Base-by-base conservation (phyloP, 257 asterid genomes). In the Nicotiana obtusifolia region DNA sequence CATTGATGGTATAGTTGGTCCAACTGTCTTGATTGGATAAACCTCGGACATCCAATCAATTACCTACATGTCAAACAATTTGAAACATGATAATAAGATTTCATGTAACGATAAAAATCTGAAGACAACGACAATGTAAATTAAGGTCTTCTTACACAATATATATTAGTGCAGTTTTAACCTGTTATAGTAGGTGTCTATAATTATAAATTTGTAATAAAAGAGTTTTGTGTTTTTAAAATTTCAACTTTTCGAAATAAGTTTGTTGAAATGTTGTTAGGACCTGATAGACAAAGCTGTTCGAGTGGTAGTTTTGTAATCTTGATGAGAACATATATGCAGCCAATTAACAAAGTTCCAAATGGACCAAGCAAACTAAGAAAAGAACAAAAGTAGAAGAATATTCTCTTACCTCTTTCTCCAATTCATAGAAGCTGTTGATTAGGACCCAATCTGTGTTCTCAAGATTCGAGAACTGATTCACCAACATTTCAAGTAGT, bases 361-460 rank as follows among this genome's bases (percentile, higher is more conserved):
- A 52, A 52, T 52, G 57, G 57, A 52, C 49, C 49, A 41, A 41
- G 3, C 57, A 13, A 14, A 14, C 57, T 3, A 52, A 52, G 57
- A 52, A 52, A 52, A 52, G 5, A 52, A 52, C 57, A 52, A 52
- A 52, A 52, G 6, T 4, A 52, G 2, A 52, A 10, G 10, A 56
- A 54, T 15, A 17, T 16, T 5, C 64, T 24, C 59, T 73, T 53
- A 80, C 88, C 88, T 88, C 82, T 77, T 88, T 22, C 80, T 88
- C 91, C 81, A 87, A 60, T 57, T 77, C 69, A 28, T 83, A 54
- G 22, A 88, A 86, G 17, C 86, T 88, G 78, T 88, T 88, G 69
- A 85, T 59, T 47, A 89, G 75, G 13, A 88, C 75, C 84, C 85
- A 89, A 81, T 87, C 89, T 10, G 85, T 90, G 57, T 78, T 49